Percentiles rank a stretch among this genome's conserved stretches.
Conservation (phyloP, 2,329 filamentous ascomycete genomes). For the Nothophaeocryptopus gaeumannii region DNA sequence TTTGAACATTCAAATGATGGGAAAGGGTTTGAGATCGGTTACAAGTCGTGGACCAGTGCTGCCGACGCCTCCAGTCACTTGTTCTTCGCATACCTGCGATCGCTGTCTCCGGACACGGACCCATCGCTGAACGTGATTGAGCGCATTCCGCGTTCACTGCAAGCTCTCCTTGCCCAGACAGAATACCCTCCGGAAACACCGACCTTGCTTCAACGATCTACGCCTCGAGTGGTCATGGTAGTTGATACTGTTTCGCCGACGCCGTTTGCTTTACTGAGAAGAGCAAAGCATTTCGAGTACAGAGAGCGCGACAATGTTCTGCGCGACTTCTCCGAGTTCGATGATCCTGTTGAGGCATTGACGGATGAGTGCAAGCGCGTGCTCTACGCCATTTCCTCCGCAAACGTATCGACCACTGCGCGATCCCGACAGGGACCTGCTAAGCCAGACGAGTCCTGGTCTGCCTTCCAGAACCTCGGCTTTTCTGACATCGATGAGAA, state of each 20-base stretch:
- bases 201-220: slow-evolving; percentile 71
- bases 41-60: slow-evolving; percentile 83
- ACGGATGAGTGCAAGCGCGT: slow-evolving; percentile 94
- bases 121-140: slow-evolving; percentile 75
- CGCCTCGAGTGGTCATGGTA: slow-evolving; percentile 92
- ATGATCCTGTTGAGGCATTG: slow-evolving; percentile 81
- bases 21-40: slow-evolving; percentile 91
- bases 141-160: slow-evolving; percentile 81
- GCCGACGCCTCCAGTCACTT: slow-evolving; percentile 95
- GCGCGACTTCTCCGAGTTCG: slow-evolving; percentile 79
- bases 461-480: slow-evolving; percentile 90
- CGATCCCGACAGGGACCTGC: slow-evolving; percentile 49
- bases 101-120: slow-evolving; percentile 72
- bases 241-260: slow-evolving; percentile 93
- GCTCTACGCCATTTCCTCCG: slow-evolving; percentile 78
- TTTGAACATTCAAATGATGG: slow-evolving; percentile 86
- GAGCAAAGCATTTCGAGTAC: slow-evolving; percentile 94
- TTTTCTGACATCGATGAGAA: slow-evolving; percentile 67
- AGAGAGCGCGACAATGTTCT: slow-evolving; percentile 82
- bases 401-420: slow-evolving; percentile 78
- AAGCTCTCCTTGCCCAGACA: slow-evolving; percentile 85
- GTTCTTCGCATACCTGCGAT: slow-evolving; percentile 95
- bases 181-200: slow-evolving; percentile 87
- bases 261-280: slow-evolving; percentile 83
- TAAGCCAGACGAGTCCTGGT: slow-evolving; percentile 79